phyloP scores from a whole-genome alignment of 176 grass and related monocot genomes.

The Juncus effusus region DNA sequence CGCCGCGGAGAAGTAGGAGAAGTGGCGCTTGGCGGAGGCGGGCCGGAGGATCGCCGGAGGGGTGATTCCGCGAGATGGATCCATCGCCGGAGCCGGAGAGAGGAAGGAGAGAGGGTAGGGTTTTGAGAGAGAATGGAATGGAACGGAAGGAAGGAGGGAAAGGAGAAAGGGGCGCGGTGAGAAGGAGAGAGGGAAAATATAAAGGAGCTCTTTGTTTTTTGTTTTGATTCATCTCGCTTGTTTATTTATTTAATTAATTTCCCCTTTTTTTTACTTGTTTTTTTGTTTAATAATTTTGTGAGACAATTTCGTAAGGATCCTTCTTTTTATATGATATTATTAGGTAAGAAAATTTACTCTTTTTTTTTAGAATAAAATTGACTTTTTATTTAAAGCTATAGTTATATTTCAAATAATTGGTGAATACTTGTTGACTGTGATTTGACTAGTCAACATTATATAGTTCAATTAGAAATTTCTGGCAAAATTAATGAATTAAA shows the following conservation, averaged over 20 bases:
- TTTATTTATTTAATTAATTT: conserved; percentile 10
- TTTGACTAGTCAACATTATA: no score
- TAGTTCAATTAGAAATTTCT: no score
- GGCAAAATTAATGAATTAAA: no score
- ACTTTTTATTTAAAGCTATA: no score
- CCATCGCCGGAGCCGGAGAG: conserved; percentile 6
- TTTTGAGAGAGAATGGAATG: conserved; percentile 21
- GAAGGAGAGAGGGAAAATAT: conserved; percentile 53
- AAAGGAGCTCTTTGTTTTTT: not conserved
- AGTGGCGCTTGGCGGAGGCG: conserved; percentile 12
- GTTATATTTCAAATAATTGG: no score
- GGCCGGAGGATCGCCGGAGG: conserved; percentile 31
- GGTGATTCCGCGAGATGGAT: conserved; percentile 36
- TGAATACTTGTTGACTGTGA: no score
- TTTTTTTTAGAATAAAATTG: no score
- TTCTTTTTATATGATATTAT: no score
- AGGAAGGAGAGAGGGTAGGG: not conserved
- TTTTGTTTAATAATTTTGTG: not conserved
- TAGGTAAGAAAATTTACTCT: no score
- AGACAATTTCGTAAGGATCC: not conserved
- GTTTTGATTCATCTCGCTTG: conserved; percentile 1
- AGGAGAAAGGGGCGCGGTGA: conserved; percentile 27
- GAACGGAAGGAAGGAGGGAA: conserved; percentile 11
- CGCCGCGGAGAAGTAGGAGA: conserved; percentile 16
- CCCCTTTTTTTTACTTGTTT: not conserved